Conservation (phyloP, 2,329 filamentous ascomycete species). For the Zasmidium citrigriseum region DNA sequence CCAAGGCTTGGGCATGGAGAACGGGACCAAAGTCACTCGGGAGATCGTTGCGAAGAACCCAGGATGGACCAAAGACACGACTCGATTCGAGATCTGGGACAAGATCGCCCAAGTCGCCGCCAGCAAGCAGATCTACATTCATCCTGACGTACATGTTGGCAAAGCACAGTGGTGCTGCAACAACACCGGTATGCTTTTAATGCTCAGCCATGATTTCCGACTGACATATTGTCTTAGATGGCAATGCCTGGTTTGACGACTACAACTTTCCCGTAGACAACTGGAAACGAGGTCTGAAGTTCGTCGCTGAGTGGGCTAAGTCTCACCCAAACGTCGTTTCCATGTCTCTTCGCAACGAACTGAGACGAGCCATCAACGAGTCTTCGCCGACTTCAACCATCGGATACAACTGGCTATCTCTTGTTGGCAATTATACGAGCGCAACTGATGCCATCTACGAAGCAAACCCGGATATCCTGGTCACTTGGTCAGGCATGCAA, state of each 20-base stretch:
- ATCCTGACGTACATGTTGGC: slow-evolving; percentile 64
- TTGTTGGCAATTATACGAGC: slow-evolving; percentile 27
- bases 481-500: slow-evolving; percentile 28
- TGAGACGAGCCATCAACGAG: slow-evolving; percentile 25
- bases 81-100: slow-evolving; percentile 41
- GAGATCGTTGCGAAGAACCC: slow-evolving; percentile 41
- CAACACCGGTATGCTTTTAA: slow-evolving; percentile 24
- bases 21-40: slow-evolving; percentile 42
- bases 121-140: slow-evolving; percentile 55
- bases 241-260: slow-evolving; percentile 60
- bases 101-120: slow-evolving; percentile 24
- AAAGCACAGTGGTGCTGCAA: slow-evolving; percentile 61
- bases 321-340: slow-evolving; percentile 28
- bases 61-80: slow-evolving; percentile 40
- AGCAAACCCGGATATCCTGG: slow-evolving; percentile 26
- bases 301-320: slow-evolving; percentile 27
- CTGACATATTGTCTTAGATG: slow-evolving; percentile 41
- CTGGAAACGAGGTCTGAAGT: slow-evolving; percentile 27
- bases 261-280: slow-evolving; percentile 26
- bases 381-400: slow-evolving; percentile 17
- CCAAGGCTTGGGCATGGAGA: slow-evolving; percentile 41
- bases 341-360: slow-evolving; percentile 29
- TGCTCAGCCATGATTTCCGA: background rate
- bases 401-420: slow-evolving; percentile 27
- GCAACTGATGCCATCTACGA: slow-evolving; percentile 28